Percentiles rank a stretch among this genome's conserved stretches.
Conservation (phyloP, 345 rosid species). For the Arabis alpina region DNA sequence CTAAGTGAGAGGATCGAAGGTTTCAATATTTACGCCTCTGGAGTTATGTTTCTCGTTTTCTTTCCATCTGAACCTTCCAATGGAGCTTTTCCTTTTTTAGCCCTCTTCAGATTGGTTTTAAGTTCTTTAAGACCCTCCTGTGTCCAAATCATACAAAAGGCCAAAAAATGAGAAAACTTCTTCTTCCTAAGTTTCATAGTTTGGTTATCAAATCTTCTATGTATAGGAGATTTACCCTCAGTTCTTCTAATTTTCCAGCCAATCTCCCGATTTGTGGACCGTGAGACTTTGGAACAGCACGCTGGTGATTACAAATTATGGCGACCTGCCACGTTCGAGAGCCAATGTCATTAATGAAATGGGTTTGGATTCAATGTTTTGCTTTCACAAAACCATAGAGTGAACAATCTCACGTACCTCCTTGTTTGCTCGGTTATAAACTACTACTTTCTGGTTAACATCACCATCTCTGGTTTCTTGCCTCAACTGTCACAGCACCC, state of each 20-base stretch:
- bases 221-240: constrained; percentile 44
- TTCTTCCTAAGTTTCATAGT: constrained; percentile 1
- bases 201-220: constrained; percentile 8
- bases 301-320: constrained; percentile 95
- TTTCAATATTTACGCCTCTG: constrained; percentile 66
- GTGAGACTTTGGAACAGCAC: constrained; percentile 76
- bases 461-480: constrained; percentile 82
- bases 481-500: constrained; percentile 60
- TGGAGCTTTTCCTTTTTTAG: constrained; percentile 82
- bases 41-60: constrained; percentile 69
- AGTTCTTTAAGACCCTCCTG: constrained; percentile 69
- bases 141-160: constrained; percentile 3
- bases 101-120: constrained; percentile 71
- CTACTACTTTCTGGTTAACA: constrained; percentile 63
- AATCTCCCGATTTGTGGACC: constrained; percentile 34
- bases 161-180: too few relatives aligned
- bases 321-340: constrained; percentile 66
- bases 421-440: constrained; percentile 85
- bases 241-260: constrained; percentile 20
- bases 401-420: constrained; percentile 45
- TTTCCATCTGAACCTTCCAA: constrained; percentile 80
- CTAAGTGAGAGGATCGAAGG: background rate
- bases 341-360: background rate
- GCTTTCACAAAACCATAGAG: background rate
- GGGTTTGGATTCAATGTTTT: background rate